Evolutionary conservation across 495 filamentous ascomycete genomes (phyloP), one percentile per base, ranked within the genome.

Genomic region (Aspergillus mulundensis): DNA sequence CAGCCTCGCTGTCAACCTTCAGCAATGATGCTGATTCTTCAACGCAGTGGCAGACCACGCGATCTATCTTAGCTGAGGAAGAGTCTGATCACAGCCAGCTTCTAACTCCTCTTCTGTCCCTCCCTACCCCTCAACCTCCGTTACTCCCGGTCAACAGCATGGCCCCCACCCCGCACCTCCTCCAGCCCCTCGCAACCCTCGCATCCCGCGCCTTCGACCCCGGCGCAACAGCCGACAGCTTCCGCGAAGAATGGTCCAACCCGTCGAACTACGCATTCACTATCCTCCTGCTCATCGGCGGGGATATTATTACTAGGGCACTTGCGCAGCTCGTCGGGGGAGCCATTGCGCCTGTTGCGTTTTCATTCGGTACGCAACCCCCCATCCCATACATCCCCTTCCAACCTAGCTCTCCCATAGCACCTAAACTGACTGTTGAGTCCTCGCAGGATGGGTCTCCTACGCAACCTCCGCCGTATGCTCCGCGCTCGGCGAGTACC

Each of bases 351-450:
- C 80, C 81, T 1, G 76, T 84, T 5, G 65, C 70, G 3, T 83
- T 84, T 61, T 81, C 76, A 0, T 84, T 84, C 54, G 79, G 79
- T 50, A 36, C n/a, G 53, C 36, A 7, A 5, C 24, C n/a, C 43
- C 7, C n/a, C 42, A 24, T 24, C 24, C 25, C 8, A 7, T n/a
- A 15, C 20, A 3, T 41, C 19, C 25, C 32, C 18, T 23, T 5
- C 5, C 18, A 51, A 32, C 12, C 1, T 4, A 28, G 8, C 8
- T 28, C 25, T 28, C 25, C 8, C 25, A 3, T 28, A 28, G 25
- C 3, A 28, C 4, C 10, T 53, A 12, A 18, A 42, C 14, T 18
- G 16, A 42, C 16, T 14, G 5, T n/a, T 30, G 11, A 18, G 16
- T 47, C 23, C 0, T 0, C 40, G 21, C 42, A 62, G 60, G 70